Conservation (phyloP, 305 asterid species). For the Fraxinus albicans region DNA sequence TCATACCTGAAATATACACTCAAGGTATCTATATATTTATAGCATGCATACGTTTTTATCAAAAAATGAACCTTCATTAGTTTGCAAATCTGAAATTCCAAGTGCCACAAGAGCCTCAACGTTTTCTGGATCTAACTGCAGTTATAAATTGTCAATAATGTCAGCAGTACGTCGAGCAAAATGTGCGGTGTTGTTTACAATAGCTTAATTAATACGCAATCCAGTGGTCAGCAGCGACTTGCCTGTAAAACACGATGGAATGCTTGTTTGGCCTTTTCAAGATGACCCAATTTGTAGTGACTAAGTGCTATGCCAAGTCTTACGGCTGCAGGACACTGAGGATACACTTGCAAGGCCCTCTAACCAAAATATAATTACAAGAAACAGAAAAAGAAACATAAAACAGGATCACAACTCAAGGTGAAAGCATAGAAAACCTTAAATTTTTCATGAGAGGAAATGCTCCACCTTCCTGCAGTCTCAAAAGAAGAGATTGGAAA, state of each 20-base stretch:
- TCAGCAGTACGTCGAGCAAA: conserved; percentile 12
- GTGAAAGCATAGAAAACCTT: not conserved
- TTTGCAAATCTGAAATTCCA: conserved; percentile 91
- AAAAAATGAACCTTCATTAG: conserved; percentile 61
- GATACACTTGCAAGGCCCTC: conserved; percentile 87
- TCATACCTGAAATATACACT: not conserved
- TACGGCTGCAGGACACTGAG: conserved; percentile 75
- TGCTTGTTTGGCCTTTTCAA: conserved; percentile 87
- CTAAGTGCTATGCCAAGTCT: conserved; percentile 95
- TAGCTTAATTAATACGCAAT: conserved; percentile 15
- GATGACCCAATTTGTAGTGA: conserved; percentile 78
- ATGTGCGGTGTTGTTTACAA: not conserved
- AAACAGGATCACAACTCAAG: conserved; percentile 14
- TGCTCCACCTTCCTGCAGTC: not conserved
- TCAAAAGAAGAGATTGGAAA: conserved; percentile 10
- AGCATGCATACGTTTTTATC: conserved; percentile 2
- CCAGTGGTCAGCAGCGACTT: conserved; percentile 33
- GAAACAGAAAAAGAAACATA: not conserved
- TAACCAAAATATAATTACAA: conserved; percentile 34
- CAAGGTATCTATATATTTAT: not conserved
- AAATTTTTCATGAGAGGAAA: not conserved
- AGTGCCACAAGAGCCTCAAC: conserved; percentile 96
- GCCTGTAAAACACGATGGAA: conserved; percentile 91
- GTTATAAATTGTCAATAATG: conserved; percentile 24
- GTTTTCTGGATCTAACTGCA: conserved; percentile 87